Evolutionary conservation across 495 filamentous ascomycete species (phyloP), one percentile per base, ranked within the genome.

Genomic region (Neurospora sp.): DNA sequence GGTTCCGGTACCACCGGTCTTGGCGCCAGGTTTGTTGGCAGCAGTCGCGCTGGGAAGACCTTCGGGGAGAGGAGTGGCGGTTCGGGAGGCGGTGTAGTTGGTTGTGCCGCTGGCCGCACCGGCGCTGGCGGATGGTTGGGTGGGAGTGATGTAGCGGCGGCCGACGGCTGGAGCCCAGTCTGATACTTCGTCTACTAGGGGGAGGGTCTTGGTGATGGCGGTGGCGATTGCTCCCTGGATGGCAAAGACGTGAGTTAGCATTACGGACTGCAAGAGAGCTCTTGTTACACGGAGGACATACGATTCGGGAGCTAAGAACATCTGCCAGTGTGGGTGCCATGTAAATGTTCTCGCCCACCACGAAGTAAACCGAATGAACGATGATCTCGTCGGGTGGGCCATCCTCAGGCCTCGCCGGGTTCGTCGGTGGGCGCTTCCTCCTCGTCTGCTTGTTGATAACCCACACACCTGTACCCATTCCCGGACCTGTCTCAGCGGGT

Each of bases 371-470:
- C n/a, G 88, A 87, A 23, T 94, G 85, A 14, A 96, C 87, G 5
- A 83, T 88, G 16, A 97, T 84, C 77, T 94, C 90, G 72, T 92
- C 90, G 54, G 87, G 80, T 72, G 73, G 87, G 75, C 79, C 83
- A 75, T 79, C 85, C 7, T 66, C 54, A 66, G 54, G 54, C 7
- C 27, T 66, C 3, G 27, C 54, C 12, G 54, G 54, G 54, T 66
- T 66, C 7, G 54, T 10, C 11, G 54, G 54, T 35, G 54, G 54
- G 73, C 84, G 88, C 89, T 88, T 88, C 69, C 88, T 86, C 69
- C 94, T 86, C 27, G 87, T 89, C 81, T 98, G 96, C 84, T 97
- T 97, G 76, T 93, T 90, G 72, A 99, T 93, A 2, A 97, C 92
- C 93, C 93, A 99, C 27, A 97, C 87, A 27, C 93, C 93, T 4